These are phyloP conservation scores for Stephania yunnanensis DNA, from an alignment of 164 flowering plant species.

Conservation along the genomic window DNA sequence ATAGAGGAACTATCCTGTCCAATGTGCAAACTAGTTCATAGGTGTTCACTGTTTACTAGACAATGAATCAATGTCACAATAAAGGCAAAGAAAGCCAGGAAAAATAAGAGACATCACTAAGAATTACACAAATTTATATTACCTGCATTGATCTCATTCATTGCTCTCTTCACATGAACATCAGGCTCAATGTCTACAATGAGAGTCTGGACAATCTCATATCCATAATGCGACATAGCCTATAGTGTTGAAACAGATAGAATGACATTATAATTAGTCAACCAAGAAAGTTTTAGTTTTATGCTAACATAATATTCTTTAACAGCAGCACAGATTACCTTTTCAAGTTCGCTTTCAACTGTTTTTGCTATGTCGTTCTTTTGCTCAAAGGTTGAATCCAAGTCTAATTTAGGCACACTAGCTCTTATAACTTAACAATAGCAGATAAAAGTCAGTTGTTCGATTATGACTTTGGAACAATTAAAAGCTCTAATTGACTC, in stretches of 20 bases:
- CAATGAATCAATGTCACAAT: not conserved
- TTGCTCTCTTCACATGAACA: constrained; percentile 73
- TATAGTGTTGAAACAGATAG: constrained; percentile 18
- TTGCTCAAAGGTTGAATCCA: constrained; percentile 72
- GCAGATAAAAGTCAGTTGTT: not conserved
- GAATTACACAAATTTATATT: not conserved
- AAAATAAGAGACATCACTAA: not conserved
- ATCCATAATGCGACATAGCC: constrained; percentile 89
- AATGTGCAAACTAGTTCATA: not conserved
- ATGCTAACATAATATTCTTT: not conserved
- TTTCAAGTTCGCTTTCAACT: constrained; percentile 69
- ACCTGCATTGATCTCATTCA: constrained; percentile 94
- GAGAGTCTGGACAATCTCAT: constrained; percentile 74
- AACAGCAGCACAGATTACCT: constrained; percentile 36
- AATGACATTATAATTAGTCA: not conserved
- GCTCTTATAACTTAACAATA: constrained; percentile 58
- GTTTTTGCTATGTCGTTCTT: constrained; percentile 75
- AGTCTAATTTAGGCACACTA: constrained; percentile 66
- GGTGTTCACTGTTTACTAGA: not conserved
- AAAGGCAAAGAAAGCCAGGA: not conserved
- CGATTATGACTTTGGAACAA: not conserved
- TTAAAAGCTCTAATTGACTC: not conserved
- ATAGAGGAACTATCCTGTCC: no score
- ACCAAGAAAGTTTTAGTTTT: not conserved
- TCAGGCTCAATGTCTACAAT: constrained; percentile 82